These are phyloP conservation scores for Ogataea dorogensis DNA, from an alignment of 805 yeast species.

Conservation along the genomic window DNA sequence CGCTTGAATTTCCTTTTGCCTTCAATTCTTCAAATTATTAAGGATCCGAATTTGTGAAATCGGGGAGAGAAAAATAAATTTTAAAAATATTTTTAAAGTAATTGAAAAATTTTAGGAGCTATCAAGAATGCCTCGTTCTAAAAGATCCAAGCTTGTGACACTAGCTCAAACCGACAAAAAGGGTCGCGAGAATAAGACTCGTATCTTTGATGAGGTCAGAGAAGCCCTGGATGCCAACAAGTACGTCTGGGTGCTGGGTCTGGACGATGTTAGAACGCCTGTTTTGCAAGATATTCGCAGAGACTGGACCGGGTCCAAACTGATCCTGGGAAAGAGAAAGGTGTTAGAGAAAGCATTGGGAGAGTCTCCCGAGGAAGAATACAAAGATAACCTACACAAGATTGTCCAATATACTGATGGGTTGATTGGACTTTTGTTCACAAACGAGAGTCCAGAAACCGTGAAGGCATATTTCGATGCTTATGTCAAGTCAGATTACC, in stretches of 20 bases:
- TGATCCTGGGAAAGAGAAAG: slow-evolving; percentile 88
- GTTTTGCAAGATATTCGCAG: slow-evolving; percentile 89
- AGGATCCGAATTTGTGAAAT: slow-evolving; percentile 17
- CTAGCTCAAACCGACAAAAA: slow-evolving; percentile 95
- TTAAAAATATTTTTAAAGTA: slow-evolving; percentile 4
- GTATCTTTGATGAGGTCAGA: slow-evolving; percentile 89
- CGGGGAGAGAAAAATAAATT: slow-evolving; percentile 15
- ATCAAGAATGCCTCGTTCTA: slow-evolving; percentile 86
- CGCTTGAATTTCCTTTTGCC: slow-evolving; percentile 16
- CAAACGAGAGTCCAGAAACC: slow-evolving; percentile 84
- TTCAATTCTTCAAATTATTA: slow-evolving; percentile 3
- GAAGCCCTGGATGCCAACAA: slow-evolving; percentile 71
- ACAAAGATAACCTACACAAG: slow-evolving; percentile 76
- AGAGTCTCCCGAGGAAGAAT: slow-evolving; percentile 82
- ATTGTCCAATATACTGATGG: slow-evolving; percentile 67
- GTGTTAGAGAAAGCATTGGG: slow-evolving; percentile 94
- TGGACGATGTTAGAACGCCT: slow-evolving; percentile 93
- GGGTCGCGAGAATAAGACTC: slow-evolving; percentile 87
- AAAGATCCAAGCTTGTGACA: slow-evolving; percentile 93
- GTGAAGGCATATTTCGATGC: slow-evolving; percentile 85
- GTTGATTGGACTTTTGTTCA: slow-evolving; percentile 82
- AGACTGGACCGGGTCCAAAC: slow-evolving; percentile 89
- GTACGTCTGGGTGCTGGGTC: slow-evolving; percentile 80
- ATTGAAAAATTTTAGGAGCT: slow-evolving; percentile 11
- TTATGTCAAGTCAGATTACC: slow-evolving; percentile 76